Conservation (phyloP, 192 early-diverging fungal species). For the Umbelopsis isabellina region DNA sequence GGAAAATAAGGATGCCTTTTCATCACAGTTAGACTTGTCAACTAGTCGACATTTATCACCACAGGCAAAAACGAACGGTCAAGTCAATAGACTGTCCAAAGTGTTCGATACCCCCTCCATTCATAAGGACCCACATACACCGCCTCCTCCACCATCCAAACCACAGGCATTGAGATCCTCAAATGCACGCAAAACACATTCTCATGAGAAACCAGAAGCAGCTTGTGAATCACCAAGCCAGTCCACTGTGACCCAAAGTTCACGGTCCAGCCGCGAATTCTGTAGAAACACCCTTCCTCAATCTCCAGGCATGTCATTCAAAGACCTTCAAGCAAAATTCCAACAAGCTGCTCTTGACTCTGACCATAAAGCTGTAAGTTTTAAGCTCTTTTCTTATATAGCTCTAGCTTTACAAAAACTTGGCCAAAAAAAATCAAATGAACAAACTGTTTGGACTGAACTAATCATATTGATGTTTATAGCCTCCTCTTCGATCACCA, state of each 20-base stretch:
- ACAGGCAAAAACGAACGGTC: background rate
- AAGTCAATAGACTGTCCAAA: conserved; percentile 33
- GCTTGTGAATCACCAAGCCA: too few relatives aligned
- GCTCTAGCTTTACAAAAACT: too few relatives aligned
- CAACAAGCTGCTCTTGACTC: conserved; percentile 14
- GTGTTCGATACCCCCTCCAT: conserved; percentile 23
- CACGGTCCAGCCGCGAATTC: too few relatives aligned
- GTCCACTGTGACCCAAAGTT: too few relatives aligned
- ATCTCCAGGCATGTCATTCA: conserved; percentile 25
- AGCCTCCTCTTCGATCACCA: too few relatives aligned
- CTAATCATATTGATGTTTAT: too few relatives aligned
- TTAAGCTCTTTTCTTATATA: background rate
- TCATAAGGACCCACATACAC: background rate
- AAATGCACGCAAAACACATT: background rate
- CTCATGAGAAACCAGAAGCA: background rate
- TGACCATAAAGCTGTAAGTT: background rate
- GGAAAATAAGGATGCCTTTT: conserved; percentile 24
- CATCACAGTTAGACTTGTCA: background rate
- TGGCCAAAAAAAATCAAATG: too few relatives aligned
- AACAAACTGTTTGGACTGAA: too few relatives aligned
- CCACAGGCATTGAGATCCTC: conserved; percentile 21
- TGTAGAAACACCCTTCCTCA: background rate
- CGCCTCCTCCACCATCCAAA: conserved; percentile 29
- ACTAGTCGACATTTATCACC: conserved; percentile 10
- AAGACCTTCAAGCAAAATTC: conserved; percentile 34